These are phyloP conservation scores for Arabis hirsuta DNA, from an alignment of 345 rosid species.

Conservation along the genomic window DNA sequence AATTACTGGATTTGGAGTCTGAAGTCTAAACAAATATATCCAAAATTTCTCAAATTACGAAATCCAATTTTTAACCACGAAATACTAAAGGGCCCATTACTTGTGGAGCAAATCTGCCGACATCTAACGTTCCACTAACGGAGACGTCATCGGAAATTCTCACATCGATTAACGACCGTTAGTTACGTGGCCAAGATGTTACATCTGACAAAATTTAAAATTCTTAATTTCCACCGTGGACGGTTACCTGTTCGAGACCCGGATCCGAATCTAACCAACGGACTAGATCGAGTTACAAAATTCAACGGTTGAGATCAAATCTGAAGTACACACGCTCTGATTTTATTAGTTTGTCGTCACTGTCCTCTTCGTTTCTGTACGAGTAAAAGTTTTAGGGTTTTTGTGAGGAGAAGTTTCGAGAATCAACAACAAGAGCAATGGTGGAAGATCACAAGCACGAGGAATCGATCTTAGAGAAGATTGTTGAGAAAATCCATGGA, in stretches of 20 bases:
- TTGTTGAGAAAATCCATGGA: constrained; percentile 49
- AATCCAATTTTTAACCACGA: not conserved
- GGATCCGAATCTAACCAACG: constrained; percentile 22
- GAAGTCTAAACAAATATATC: no score
- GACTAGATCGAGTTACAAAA: not conserved
- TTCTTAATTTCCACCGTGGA: constrained; percentile 12
- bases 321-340: constrained; percentile 5
- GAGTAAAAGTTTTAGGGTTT: constrained; percentile 17
- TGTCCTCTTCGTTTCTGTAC: not conserved
- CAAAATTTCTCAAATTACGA: no score
- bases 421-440: constrained; percentile 29
- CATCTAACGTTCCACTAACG: constrained; percentile 16
- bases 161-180: constrained; percentile 21
- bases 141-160: not conserved
- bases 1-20: no score
- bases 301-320: constrained; percentile 27
- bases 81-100: not conserved
- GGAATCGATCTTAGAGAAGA: constrained; percentile 50
- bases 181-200: not conserved
- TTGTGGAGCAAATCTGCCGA: constrained; percentile 1
- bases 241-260: not conserved
- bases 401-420: constrained; percentile 11
- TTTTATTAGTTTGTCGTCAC: not conserved
- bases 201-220: not conserved
- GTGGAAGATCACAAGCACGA: constrained; percentile 43